Evolutionary conservation across 2,329 filamentous ascomycete species (phyloP), one percentile per base, ranked within the genome.

Genomic region (Fusarium siculi): DNA sequence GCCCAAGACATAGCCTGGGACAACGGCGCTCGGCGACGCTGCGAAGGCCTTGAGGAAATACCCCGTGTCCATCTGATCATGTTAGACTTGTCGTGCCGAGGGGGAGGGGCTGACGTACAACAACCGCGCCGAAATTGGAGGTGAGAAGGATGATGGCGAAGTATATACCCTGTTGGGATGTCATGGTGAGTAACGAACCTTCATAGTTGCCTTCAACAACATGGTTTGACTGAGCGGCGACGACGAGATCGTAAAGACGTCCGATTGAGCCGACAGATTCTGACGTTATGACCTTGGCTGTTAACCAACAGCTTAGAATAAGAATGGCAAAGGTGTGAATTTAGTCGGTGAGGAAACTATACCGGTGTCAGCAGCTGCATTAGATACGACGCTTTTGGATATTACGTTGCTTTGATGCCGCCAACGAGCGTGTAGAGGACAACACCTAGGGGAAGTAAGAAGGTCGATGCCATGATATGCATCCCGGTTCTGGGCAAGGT

Each of bases 311-410:
- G 8, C 30, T 57, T 0, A 57, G 15, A 4, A 57, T 57, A 0
- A 57, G 54, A 2, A 57, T 28, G 1, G 54, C 23, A 1, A 57
- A 49, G 5, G 54, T 57, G 2, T 57, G 40, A 1, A 57, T 49
- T 4, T 57, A 57, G 30, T 57, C 54, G 0, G 54, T 49, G 5
- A 57, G 40, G 1, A 57, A 57, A 2, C 40, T 46, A 25, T 0
- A 19, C 2, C 18, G 25, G 6, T 11, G 43, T 46, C 1, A 28
- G 43, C 11, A 15, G 10, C 23, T 25, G 1, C 5, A 7, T 14
- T 7, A 0, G 1, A 1, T 2, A 1, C 1, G 43, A 4, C 14
- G 3, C 4, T 3, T 1, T 3, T 16, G 2, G 5, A 1, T 9
- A 2, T 21, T 46, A 57, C 54, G 54, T 57, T 16, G 54, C 54